These are phyloP conservation scores for Voacanga thouarsii DNA, from an alignment of 257 asterid genomes.

Conservation along the genomic window DNA sequence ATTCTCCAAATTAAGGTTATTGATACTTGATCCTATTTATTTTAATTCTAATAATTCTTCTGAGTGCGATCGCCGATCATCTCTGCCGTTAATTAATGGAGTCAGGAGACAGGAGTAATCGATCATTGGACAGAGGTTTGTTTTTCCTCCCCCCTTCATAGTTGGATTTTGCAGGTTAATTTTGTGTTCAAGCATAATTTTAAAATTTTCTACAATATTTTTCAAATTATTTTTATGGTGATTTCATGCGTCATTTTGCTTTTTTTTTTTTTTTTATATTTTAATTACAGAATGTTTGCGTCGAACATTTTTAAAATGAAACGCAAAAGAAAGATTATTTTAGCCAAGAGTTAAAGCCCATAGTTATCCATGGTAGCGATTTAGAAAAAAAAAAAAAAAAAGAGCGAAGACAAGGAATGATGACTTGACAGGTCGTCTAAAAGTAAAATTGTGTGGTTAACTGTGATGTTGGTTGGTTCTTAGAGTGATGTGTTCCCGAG, in stretches of 20 bases:
- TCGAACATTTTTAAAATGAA: background rate
- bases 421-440: too few relatives aligned
- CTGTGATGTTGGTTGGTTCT: too few relatives aligned
- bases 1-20: slow-evolving; percentile 36
- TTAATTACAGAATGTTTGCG: background rate
- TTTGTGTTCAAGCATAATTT: background rate
- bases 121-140: slow-evolving; percentile 59
- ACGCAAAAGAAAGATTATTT: too few relatives aligned
- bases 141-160: background rate
- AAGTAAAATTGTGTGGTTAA: too few relatives aligned
- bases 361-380: too few relatives aligned
- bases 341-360: too few relatives aligned
- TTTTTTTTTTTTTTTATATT: too few relatives aligned
- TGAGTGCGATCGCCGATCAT: slow-evolving; percentile 23
- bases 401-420: too few relatives aligned
- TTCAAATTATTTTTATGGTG: background rate
- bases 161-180: background rate
- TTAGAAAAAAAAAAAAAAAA: background rate
- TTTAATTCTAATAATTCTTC: slow-evolving; percentile 6
- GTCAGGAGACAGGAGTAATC: slow-evolving; percentile 52
- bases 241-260: background rate
- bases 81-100: slow-evolving; percentile 43
- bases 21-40: background rate
- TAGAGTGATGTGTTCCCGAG: too few relatives aligned
- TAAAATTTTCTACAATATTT: background rate